Evolutionary conservation across 768 basidiomycete genomes (phyloP).

Genomic region (Cantharellus anzutake): DNA sequence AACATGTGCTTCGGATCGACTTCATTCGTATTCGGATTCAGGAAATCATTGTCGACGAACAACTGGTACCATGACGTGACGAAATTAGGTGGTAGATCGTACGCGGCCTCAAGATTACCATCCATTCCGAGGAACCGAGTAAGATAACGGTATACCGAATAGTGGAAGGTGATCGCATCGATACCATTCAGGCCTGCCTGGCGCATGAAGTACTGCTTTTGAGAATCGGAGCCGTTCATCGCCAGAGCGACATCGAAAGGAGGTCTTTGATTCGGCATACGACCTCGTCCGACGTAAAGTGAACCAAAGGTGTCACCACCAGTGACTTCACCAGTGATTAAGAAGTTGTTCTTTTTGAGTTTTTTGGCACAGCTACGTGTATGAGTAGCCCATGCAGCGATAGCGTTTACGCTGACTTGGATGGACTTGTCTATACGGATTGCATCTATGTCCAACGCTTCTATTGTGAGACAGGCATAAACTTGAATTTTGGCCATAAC

Average conservation of each 20-base stretch:
- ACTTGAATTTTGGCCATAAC: conserved; percentile 60
- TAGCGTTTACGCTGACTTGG: conserved; percentile 69
- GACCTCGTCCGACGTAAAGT: conserved; percentile 77
- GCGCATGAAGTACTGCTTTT: conserved; percentile 68
- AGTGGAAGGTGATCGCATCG: conserved; percentile 80
- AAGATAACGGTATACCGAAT: conserved; percentile 77
- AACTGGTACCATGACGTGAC: conserved; percentile 84
- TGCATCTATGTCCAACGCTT: conserved; percentile 76
- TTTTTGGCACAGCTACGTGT: conserved; percentile 56
- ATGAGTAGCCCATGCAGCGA: conserved; percentile 52
- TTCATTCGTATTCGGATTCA: conserved; percentile 43
- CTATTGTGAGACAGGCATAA: conserved; percentile 76
- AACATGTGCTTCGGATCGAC: conserved; percentile 80
- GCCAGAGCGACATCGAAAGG: conserved; percentile 38
- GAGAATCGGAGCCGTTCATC: conserved; percentile 37
- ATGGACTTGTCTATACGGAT: conserved; percentile 94
- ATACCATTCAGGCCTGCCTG: conserved; percentile 38
- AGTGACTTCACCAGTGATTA: conserved; percentile 84
- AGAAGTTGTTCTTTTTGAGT: conserved; percentile 71
- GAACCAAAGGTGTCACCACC: conserved; percentile 84
- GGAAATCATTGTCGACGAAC: conserved; percentile 71
- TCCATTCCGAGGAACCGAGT: conserved; percentile 89
- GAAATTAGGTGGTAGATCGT: conserved; percentile 67
- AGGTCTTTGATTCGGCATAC: conserved; percentile 40
- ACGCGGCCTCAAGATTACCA: conserved; percentile 81